Conservation (phyloP, 148 eudicot species). For the Tetragonia tetragonoides region DNA sequence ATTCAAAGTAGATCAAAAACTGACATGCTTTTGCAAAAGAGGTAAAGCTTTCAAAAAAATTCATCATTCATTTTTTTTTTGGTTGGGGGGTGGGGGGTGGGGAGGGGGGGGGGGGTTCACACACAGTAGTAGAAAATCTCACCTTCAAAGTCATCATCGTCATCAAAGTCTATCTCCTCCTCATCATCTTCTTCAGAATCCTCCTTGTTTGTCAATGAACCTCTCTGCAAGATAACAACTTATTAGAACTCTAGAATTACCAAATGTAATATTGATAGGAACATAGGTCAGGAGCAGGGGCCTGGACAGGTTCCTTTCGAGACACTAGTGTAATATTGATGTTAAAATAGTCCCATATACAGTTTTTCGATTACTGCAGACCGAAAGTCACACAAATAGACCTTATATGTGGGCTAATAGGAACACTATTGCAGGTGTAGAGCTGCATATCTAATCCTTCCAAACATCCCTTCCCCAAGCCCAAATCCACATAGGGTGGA, state of each 20-base stretch:
- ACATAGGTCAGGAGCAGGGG: too few species aligned
- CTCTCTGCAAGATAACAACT: constrained; percentile 36
- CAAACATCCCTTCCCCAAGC: background rate
- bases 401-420: background rate
- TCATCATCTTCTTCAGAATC: constrained; percentile 65
- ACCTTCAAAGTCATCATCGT: constrained; percentile 91
- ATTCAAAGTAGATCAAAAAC: background rate
- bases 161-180: constrained; percentile 81
- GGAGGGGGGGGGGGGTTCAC: too few species aligned
- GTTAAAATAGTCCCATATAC: background rate
- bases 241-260: background rate
- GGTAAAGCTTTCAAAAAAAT: background rate
- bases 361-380: background rate
- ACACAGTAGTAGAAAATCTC: background rate
- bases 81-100: background rate
- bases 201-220: constrained; percentile 43
- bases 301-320: too few species aligned
- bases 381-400: background rate
- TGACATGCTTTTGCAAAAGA: too few species aligned
- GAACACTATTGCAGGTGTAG: background rate
- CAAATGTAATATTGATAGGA: too few species aligned
- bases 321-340: too few species aligned
- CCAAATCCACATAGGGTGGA: background rate
- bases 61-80: background rate
- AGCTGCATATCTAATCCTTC: background rate